Evolutionary conservation across 1,284 basidiomycete genomes (phyloP).

Genomic region (Tremellales sp.): DNA sequence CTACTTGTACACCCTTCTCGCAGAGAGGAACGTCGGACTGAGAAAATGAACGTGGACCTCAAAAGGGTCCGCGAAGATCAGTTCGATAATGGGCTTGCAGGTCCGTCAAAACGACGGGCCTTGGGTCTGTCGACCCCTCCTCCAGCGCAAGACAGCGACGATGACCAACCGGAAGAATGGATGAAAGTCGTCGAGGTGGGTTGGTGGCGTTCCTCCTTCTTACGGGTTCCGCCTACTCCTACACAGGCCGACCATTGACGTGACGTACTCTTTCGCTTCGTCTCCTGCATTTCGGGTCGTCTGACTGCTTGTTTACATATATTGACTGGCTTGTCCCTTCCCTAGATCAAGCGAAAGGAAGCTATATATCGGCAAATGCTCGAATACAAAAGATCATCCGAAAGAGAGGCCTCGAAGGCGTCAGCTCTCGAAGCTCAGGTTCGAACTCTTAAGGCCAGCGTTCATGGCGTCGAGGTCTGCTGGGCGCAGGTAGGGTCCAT

Average conservation of each 20-base stretch:
- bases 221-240: no score
- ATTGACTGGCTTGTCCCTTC: no score
- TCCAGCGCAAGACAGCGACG: conserved; percentile 18
- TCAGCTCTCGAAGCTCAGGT: conserved; percentile 69
- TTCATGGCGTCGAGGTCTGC: conserved; percentile 79
- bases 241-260: no score
- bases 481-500: conserved; percentile 71
- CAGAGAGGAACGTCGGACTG: background rate
- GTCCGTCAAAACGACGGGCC: conserved; percentile 33
- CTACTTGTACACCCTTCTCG: background rate
- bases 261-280: no score
- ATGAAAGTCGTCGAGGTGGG: conserved; percentile 39
- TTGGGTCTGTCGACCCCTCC: conserved; percentile 21
- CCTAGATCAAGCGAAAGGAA: conserved; percentile 75
- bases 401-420: conserved; percentile 64
- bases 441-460: conserved; percentile 67
- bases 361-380: conserved; percentile 89
- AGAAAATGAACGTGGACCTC: conserved; percentile 44
- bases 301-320: conserved; percentile 1
- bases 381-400: conserved; percentile 77
- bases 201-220: no score
- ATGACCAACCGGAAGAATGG: conserved; percentile 42
- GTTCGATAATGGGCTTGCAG: conserved; percentile 29
- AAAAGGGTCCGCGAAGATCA: conserved; percentile 43
- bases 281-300: background rate